Conservation (phyloP, 2,329 filamentous ascomycete genomes). For the Torrubiella hemipterigena region DNA sequence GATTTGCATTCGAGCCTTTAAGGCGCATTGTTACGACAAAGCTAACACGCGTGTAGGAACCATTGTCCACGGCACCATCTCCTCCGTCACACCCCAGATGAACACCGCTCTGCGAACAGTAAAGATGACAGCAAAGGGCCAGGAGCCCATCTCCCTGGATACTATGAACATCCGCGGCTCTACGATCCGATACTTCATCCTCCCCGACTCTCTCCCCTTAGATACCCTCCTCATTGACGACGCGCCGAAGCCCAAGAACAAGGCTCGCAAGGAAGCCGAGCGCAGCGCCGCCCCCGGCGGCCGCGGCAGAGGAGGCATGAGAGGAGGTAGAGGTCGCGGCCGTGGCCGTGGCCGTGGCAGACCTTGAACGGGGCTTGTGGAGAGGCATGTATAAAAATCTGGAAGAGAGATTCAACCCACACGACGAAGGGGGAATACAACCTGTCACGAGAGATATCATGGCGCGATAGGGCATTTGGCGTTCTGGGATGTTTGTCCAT, state of each 20-base stretch:
- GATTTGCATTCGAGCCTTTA: not conserved
- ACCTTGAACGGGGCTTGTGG: slow-evolving; percentile 4
- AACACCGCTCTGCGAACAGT: slow-evolving; percentile 92
- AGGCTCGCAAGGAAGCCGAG: slow-evolving; percentile 84
- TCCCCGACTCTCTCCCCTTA: slow-evolving; percentile 87
- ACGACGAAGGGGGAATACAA: too few species aligned
- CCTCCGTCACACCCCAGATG: slow-evolving; percentile 95
- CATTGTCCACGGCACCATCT: slow-evolving; percentile 93
- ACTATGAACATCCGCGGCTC: slow-evolving; percentile 95
- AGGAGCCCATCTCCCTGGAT: slow-evolving; percentile 79
- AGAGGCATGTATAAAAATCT: not conserved
- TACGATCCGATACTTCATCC: slow-evolving; percentile 92
- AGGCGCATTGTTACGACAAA: slow-evolving; percentile 4
- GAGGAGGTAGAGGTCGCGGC: slow-evolving; percentile 40
- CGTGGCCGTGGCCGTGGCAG: slow-evolving; percentile 28
- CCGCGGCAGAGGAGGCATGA: slow-evolving; percentile 41
- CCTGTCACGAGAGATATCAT: not conserved
- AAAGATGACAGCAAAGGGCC: slow-evolving; percentile 87
- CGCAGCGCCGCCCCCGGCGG: slow-evolving; percentile 39
- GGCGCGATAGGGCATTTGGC: not conserved
- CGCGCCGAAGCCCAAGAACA: slow-evolving; percentile 97
- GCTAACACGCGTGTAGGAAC: slow-evolving; percentile 51
- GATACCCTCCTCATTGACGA: slow-evolving; percentile 96
- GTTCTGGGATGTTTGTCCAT: not conserved
- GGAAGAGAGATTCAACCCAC: not conserved